A percentile compares a stretch with the other conserved stretches of the same genome.
phyloP scores from a whole-genome alignment of 192 early-diverging fungal species.

The Entomortierella beljakovae region DNA sequence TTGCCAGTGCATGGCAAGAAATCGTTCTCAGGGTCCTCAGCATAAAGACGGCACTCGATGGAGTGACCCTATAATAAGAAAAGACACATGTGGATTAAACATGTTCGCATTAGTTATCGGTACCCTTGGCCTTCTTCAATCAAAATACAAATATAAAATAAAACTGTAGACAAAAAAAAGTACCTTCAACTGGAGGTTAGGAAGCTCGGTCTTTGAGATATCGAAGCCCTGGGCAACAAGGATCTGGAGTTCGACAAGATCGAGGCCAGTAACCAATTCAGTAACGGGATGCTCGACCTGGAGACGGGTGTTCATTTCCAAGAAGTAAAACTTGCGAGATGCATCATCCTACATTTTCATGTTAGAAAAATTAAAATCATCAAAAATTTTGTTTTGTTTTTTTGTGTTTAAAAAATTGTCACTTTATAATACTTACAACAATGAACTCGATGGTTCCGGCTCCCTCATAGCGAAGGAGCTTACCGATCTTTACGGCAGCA shows the following conservation, averaged over 20 bases:
- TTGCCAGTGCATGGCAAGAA: conserved; percentile 68
- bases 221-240: conserved; percentile 64
- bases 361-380: not conserved
- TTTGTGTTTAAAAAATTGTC: not conserved
- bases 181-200: conserved; percentile 49
- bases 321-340: conserved; percentile 67
- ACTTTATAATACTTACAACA: conserved; percentile 46
- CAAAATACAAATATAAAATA: not conserved
- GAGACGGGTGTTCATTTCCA: conserved; percentile 76
- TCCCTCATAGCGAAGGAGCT: conserved; percentile 61
- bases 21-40: conserved; percentile 72
- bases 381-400: not conserved
- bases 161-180: not conserved
- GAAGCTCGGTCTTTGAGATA: conserved; percentile 36
- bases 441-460: conserved; percentile 76
- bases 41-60: conserved; percentile 69
- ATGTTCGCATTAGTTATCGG: not conserved
- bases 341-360: conserved; percentile 63
- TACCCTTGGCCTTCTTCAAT: not conserved
- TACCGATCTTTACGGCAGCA: conserved; percentile 63
- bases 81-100: not conserved
- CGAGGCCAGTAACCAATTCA: conserved; percentile 68
- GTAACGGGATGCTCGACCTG: conserved; percentile 78
- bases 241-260: conserved; percentile 73
- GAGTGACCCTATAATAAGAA: conserved; percentile 58